Evolutionary conservation across 306 rosid genomes (phyloP).

Genomic region (Sechiopsis laciniata): DNA sequence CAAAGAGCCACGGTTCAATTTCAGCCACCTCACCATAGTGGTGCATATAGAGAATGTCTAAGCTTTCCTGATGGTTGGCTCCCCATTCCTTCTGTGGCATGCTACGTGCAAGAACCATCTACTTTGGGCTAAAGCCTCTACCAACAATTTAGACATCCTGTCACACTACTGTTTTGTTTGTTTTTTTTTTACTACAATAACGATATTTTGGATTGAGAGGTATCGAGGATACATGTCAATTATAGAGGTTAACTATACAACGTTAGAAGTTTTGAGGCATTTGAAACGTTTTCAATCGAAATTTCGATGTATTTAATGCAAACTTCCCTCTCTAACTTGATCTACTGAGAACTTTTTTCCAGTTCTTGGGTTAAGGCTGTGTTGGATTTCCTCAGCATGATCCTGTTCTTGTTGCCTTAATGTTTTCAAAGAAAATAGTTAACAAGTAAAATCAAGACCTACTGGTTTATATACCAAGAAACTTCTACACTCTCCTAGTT

Average conservation of each 20-base stretch:
- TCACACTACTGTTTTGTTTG: no score
- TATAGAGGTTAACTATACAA: no score
- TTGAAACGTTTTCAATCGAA: not conserved
- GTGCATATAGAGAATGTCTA: constrained; percentile 45
- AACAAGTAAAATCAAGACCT: constrained; percentile 8
- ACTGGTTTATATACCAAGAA: not conserved
- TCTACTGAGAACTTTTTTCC: not conserved
- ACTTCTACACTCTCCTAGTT: not conserved
- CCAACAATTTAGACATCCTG: constrained; percentile 63
- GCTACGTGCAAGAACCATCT: constrained; percentile 75
- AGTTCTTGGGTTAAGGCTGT: not conserved
- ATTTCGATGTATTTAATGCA: not conserved
- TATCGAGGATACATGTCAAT: constrained; percentile 13
- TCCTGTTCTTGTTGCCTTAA: not conserved
- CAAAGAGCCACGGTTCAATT: constrained; percentile 75
- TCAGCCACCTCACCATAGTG: constrained; percentile 75
- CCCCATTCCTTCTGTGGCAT: constrained; percentile 73
- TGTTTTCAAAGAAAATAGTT: not conserved
- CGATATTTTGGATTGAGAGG: no score
- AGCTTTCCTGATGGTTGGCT: constrained; percentile 47
- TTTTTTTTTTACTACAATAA: no score
- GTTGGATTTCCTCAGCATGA: not conserved
- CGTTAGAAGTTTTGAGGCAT: no score
- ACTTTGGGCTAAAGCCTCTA: constrained; percentile 75
- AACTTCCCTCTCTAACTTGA: not conserved